Evolutionary conservation across 108 stramenopile species (phyloP), one percentile per base, ranked within the genome.

Genomic region (Parietichytrium sp.): DNA sequence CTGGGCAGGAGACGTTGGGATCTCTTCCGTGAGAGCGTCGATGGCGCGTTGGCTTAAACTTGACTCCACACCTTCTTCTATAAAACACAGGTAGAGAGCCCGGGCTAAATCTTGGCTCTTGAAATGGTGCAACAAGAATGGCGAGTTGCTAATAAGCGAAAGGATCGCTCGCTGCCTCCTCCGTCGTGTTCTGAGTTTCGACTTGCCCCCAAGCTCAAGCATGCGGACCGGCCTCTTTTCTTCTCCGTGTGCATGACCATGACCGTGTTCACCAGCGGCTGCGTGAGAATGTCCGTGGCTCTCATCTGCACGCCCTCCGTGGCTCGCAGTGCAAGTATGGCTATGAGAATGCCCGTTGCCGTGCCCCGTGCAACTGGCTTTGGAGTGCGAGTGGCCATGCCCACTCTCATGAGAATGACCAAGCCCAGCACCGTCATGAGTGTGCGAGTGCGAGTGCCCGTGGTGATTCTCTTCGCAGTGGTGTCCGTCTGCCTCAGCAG

Each of bases 21-120:
- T 45, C 3, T 72, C 61, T 27, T 72, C 61, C 10, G 36, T 72
- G 29, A 72, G 13, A 12, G 61, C 61, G 8, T 25, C 38, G 6
- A 72, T n/a, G 1, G 61, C 45, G 8, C 42, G 33, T n/a, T 45
- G 61, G 33, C 61, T 72, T 42, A 72, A 25, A 8, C n/a, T 23
- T 15, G 13, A 45, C 38, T 72, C 61, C 15, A 72, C 61, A 42
- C 61, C 61, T 20, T 72, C 61, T 42, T 72, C 61, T 10, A 72
- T 25, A 45, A 72, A 72, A 6, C 13, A 13, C n/a, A 45, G 20
- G 61, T 72, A 72, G 16, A 72, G 61, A 8, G 25, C 42, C 10
- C 61, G 61, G 10, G 61, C 61, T 8, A 72, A 42, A 25, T 72
- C 61, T 23, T 10, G 38, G 42, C 38, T 42, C 10, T 16, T 7